Conservation (phyloP, 2,329 filamentous ascomycete genomes). For the Dothideomycetes sp. region DNA sequence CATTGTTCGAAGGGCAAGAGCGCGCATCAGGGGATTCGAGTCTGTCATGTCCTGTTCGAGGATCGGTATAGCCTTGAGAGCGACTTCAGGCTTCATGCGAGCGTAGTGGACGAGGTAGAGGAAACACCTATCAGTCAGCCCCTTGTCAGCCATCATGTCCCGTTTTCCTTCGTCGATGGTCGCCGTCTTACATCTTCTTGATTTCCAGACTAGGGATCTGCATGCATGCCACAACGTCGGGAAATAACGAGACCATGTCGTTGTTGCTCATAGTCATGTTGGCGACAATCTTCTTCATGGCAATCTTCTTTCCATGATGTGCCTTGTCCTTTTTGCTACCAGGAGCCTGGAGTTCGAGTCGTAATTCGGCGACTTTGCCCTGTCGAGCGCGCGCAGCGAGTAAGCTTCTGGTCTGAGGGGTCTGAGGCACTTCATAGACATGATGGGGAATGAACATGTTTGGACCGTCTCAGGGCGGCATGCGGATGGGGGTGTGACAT, state of each 20-base stretch:
- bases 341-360: constrained; percentile 64
- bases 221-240: constrained; percentile 94
- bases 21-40: constrained; percentile 80
- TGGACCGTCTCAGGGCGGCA: background rate
- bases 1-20: constrained; percentile 85
- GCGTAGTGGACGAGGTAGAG: constrained; percentile 96
- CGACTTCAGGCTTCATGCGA: constrained; percentile 84
- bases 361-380: constrained; percentile 98
- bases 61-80: constrained; percentile 82
- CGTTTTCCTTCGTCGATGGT: background rate
- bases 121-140: constrained; percentile 62
- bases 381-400: constrained; percentile 43
- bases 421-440: constrained; percentile 24
- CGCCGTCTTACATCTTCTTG: constrained; percentile 81
- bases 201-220: constrained; percentile 88
- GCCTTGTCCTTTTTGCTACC: constrained; percentile 98
- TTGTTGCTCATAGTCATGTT: constrained; percentile 99
- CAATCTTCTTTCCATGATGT: constrained; percentile 87
- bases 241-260: constrained; percentile 95
- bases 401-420: constrained; percentile 29
- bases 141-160: background rate
- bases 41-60: constrained; percentile 93
- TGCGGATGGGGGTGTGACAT: too few species aligned
- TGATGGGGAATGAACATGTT: constrained; percentile 28
- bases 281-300: constrained; percentile 97